Evolutionary conservation across 2,329 filamentous ascomycete species (phyloP).

Genomic region (Elsinoe fawcettii): DNA sequence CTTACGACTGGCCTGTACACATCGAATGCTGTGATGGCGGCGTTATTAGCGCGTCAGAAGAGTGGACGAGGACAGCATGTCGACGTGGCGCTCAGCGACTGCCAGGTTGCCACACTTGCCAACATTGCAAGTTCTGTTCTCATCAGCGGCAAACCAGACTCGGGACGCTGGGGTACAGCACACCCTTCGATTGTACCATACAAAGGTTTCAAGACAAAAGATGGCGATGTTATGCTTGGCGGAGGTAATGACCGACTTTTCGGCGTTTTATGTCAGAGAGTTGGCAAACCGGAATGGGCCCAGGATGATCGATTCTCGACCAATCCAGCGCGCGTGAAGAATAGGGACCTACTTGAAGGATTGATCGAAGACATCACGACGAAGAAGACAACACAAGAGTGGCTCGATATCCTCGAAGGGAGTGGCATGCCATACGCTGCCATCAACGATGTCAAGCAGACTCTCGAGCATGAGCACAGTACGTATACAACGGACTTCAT

Average conservation of each 20-base stretch:
- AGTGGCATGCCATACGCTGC: conserved; percentile 89
- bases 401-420: conserved; percentile 81
- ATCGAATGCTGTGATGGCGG: conserved; percentile 91
- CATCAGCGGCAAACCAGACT: conserved; percentile 78
- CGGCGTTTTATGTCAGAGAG: conserved; percentile 50
- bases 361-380: conserved; percentile 69
- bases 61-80: conserved; percentile 84
- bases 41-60: conserved; percentile 65
- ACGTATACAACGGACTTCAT: conserved; percentile 26
- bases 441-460: conserved; percentile 83
- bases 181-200: conserved; percentile 99
- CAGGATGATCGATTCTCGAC: conserved; percentile 49
- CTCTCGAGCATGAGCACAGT: conserved; percentile 79
- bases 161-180: conserved; percentile 89
- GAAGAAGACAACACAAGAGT: conserved; percentile 75
- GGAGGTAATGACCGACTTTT: conserved; percentile 58
- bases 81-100: conserved; percentile 85
- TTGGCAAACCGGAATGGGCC: conserved; percentile 53
- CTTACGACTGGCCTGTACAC: conserved; percentile 92
- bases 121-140: conserved; percentile 91
- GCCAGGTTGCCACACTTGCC: conserved; percentile 86
- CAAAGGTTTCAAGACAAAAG: conserved; percentile 62
- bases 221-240: conserved; percentile 56
- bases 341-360: conserved; percentile 69
- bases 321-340: conserved; percentile 53